Conservation (phyloP, 371 early-diverging fungal genomes). For the Dipsacomyces acuminosporus region DNA sequence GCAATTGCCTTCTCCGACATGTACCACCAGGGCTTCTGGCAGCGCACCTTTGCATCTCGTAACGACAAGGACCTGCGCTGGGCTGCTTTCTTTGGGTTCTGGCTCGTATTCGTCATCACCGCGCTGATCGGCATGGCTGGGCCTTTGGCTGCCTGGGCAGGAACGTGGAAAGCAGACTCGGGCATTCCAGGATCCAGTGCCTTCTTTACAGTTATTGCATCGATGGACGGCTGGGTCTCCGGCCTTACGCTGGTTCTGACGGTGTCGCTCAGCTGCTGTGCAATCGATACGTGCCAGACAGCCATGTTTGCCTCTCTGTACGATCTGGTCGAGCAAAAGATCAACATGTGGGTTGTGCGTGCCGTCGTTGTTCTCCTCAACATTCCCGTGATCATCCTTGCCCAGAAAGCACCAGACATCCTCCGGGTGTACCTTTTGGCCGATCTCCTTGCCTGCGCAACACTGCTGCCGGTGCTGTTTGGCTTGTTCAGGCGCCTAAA, state of each 20-base stretch:
- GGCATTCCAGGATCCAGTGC: conserved; percentile 46
- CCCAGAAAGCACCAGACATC: conserved; percentile 42
- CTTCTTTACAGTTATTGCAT: conserved; percentile 47
- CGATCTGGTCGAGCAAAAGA: conserved; percentile 40
- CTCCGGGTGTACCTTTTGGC: conserved; percentile 48
- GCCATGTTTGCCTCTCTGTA: conserved; percentile 48
- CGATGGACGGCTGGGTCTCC: conserved; percentile 44
- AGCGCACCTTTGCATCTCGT: conserved; percentile 49
- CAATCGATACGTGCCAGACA: conserved; percentile 48
- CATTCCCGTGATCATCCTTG: conserved; percentile 42
- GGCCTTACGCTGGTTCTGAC: conserved; percentile 47
- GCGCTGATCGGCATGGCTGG: conserved; percentile 48
- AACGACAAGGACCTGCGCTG: conserved; percentile 44
- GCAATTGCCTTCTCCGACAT: conserved; percentile 48
- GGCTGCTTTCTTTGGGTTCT: conserved; percentile 45
- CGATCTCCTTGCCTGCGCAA: conserved; percentile 47
- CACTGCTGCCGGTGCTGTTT: conserved; percentile 44
- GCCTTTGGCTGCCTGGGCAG: conserved; percentile 48
- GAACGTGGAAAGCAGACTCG: conserved; percentile 45
- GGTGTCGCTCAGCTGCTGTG: conserved; percentile 48
- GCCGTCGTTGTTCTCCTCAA: conserved; percentile 39
- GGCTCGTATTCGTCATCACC: conserved; percentile 41
- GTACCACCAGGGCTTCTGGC: conserved; percentile 53
- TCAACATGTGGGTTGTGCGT: conserved; percentile 41
- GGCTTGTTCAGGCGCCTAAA: conserved; percentile 32